Conservation (phyloP, 2,329 filamentous ascomycete genomes). For the Cryphonectria nitschkei region DNA sequence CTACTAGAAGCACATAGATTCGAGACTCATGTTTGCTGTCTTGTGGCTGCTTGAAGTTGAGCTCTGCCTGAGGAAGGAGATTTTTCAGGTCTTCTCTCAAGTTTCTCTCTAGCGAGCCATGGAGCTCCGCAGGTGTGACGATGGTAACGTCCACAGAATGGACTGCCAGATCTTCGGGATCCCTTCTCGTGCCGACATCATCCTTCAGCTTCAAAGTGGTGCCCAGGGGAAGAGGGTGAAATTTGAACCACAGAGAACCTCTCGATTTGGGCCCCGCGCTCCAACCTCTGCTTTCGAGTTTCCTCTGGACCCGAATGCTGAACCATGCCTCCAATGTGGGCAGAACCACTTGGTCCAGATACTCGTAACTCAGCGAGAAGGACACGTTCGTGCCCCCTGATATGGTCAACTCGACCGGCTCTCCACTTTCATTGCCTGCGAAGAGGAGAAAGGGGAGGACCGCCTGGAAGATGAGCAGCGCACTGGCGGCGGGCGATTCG, state of each 20-base stretch:
- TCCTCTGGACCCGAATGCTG: slow-evolving; percentile 50
- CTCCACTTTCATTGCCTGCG: slow-evolving; percentile 47
- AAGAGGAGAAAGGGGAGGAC: slow-evolving; percentile 63
- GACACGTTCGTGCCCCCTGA: slow-evolving; percentile 63
- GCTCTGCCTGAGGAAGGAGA: slow-evolving; percentile 48
- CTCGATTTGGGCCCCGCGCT: slow-evolving; percentile 42
- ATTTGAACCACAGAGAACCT: slow-evolving; percentile 51
- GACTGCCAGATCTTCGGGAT: slow-evolving; percentile 41
- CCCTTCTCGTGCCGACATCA: not conserved
- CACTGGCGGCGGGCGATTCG: slow-evolving; percentile 55
- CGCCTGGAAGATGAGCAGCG: slow-evolving; percentile 62
- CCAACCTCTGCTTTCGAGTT: slow-evolving; percentile 55
- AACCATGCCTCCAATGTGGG: slow-evolving; percentile 57
- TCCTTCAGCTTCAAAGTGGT: slow-evolving; percentile 43
- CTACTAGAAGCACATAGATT: slow-evolving; percentile 62
- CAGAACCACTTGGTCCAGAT: slow-evolving; percentile 63
- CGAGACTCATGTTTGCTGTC: slow-evolving; percentile 55
- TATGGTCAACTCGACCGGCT: slow-evolving; percentile 54
- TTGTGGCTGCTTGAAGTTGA: slow-evolving; percentile 51
- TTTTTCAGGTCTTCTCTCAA: slow-evolving; percentile 45
- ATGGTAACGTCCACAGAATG: slow-evolving; percentile 54
- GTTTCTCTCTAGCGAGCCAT: slow-evolving; percentile 44
- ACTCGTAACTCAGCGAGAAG: slow-evolving; percentile 63
- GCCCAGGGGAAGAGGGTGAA: slow-evolving; percentile 43
- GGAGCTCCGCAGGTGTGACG: slow-evolving; percentile 51